Percentiles rank a stretch among this genome's conserved stretches.
phyloP scores from a whole-genome alignment of 345 rosid species.

The Limnanthes douglasii region DNA sequence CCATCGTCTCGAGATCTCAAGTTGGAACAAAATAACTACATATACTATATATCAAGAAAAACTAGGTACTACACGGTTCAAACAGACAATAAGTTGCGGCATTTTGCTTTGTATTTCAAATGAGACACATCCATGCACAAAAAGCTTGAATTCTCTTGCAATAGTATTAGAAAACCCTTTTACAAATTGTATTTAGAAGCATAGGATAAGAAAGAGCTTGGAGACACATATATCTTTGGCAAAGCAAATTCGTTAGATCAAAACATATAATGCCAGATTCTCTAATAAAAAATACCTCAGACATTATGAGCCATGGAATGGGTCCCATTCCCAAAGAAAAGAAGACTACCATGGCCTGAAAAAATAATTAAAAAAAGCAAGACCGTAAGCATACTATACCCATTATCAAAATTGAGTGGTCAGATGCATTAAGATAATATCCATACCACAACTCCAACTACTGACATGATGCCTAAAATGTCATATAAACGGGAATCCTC shows the following conservation, averaged over 20 bases:
- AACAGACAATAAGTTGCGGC: too few species aligned
- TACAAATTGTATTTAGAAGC: too few species aligned
- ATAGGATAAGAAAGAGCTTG: neutral
- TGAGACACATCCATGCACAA: too few species aligned
- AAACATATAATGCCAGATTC: neutral
- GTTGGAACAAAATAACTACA: too few species aligned
- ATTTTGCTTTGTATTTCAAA: too few species aligned
- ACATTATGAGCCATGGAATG: slow-evolving; percentile 98
- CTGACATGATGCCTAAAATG: slow-evolving; percentile 51
- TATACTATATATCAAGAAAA: too few species aligned
- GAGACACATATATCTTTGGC: neutral
- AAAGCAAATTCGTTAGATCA: neutral
- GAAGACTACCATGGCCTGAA: slow-evolving; percentile 54
- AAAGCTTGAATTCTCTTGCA: too few species aligned
- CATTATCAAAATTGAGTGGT: too few species aligned
- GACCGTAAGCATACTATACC: slow-evolving; percentile 2
- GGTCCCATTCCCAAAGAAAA: slow-evolving; percentile 95
- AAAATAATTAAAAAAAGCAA: too few species aligned
- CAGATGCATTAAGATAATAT: slow-evolving; percentile 4
- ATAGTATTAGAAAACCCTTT: too few species aligned
- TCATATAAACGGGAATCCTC: slow-evolving; percentile 37
- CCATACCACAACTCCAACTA: slow-evolving; percentile 89
- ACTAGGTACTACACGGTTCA: too few species aligned
- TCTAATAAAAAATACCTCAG: slow-evolving; percentile 44
- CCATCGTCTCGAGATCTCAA: too few species aligned